Evolutionary conservation across 352 stramenopile species (phyloP).

Genomic region (Phytophthora sansomeana): DNA sequence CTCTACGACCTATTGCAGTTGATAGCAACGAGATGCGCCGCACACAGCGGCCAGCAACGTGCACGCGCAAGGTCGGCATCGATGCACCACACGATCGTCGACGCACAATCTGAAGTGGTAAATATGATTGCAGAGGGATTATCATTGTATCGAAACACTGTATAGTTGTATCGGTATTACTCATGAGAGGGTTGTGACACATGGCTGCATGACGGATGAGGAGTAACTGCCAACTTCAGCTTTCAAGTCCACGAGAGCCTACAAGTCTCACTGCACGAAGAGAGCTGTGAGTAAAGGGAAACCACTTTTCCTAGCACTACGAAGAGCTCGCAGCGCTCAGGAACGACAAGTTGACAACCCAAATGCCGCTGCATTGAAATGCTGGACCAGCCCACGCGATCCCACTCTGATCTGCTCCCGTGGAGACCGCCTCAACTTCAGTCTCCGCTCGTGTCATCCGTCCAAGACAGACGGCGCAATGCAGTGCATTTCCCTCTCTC

Average conservation of each 20-base stretch:
- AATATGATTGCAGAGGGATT: neutral
- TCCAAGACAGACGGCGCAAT: neutral
- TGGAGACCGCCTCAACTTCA: neutral
- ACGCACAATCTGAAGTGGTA: neutral
- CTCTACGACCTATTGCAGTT: neutral
- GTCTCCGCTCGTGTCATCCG: slow-evolving; percentile 11
- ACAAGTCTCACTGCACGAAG: no score
- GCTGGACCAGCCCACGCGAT: neutral
- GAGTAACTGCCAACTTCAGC: neutral
- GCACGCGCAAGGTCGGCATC: slow-evolving; percentile 8
- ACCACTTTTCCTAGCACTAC: no score
- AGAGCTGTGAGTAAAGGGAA: no score
- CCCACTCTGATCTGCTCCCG: neutral
- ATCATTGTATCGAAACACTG: neutral
- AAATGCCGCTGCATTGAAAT: no score
- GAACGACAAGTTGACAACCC: no score
- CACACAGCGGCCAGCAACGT: slow-evolving; percentile 1
- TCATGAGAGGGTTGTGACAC: neutral
- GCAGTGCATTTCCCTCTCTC: neutral
- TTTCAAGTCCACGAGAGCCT: no score
- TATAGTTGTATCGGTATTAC: neutral
- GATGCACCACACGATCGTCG: neutral
- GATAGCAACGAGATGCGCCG: neutral
- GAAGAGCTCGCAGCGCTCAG: no score
- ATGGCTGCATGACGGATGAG: neutral